Base-by-base conservation (phyloP, 768 basidiomycete species). In the Leccinum truebloodii region DNA sequence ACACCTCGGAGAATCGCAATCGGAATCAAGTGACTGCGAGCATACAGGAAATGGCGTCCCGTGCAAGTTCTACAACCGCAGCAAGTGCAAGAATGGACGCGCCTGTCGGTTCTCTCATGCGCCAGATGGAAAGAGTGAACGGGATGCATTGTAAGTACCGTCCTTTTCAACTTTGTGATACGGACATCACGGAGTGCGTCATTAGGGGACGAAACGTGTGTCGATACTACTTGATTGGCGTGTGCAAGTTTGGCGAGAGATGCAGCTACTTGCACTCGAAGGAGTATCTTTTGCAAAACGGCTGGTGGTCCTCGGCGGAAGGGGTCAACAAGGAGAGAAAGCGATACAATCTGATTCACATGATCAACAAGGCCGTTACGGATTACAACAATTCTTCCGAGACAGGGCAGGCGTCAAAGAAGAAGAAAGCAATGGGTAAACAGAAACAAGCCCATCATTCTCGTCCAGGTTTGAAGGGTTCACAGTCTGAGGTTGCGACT, bases 61-160 rank as follows among this genome's bases (percentile, higher is more conserved):
- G 0, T 87, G 85, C 67, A 76, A 80, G 50, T 83, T 81, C 66
- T 84, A 86, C 67, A 86, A 87, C 58, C 83, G 80, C 59, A 73
- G 77, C 18, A 81, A 81, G 0, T 86, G 85, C 65, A 68, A 59
- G 10, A 72, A 76, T 3, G 81, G 83, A 0, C 54, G 20, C 8
- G 58, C 62, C 2, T 87, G 85, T 63, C 59, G 59, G 18, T 85
- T 75, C 69, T 82, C 79, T 20, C 84, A 87, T 67, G 80, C 82
- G 1, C 83, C 84, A 0, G 83, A 86, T 61, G 65, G 76, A 46
- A 82, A 80, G 68, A 86, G 84, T 60, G 77, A 83, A 14, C 76
- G 84, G 20, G 82, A 87, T 62, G 76, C 79, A 13, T 69, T 85
- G 86, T 86, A 59, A 60, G 83, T 75, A 13, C 56, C 55, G 10